Evolutionary conservation across 225 moss, liverwort and hornwort species (phyloP).

Genomic region (Thuidium tamariscinum): DNA sequence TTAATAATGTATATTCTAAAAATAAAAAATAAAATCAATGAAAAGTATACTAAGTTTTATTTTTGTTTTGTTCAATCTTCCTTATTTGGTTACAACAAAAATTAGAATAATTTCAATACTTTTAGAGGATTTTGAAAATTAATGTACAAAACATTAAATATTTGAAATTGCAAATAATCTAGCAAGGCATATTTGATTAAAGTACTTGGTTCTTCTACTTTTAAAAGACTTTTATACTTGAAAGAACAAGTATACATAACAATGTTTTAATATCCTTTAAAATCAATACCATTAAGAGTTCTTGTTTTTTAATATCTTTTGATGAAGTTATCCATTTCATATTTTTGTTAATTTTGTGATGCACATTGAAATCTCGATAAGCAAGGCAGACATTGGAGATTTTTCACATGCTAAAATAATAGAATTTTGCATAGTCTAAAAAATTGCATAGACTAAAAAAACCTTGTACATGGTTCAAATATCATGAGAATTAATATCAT

Average conservation of each 20-base stretch:
- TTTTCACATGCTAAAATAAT: not conserved
- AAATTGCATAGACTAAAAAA: not conserved
- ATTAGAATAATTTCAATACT: not conserved
- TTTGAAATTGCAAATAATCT: not conserved
- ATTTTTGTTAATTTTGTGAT: no score
- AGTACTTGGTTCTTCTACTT: not conserved
- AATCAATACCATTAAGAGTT: not conserved
- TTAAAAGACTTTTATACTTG: not conserved
- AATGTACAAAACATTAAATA: not conserved
- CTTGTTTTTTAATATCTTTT: no score
- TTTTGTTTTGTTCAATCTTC: not conserved
- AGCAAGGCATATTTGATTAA: not conserved
- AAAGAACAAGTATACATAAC: not conserved
- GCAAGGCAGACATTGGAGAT: not conserved
- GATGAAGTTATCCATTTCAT: no score
- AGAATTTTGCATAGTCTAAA: not conserved
- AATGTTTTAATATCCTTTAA: not conserved
- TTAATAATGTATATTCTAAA: not conserved
- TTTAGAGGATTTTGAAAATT: not conserved
- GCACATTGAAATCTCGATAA: not conserved
- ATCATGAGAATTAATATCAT: no score
- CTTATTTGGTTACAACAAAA: not conserved
- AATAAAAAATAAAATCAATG: no score
- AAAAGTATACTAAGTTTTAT: not conserved
- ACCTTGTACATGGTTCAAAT: not conserved